phyloP scores from a whole-genome alignment of 202 grass and related monocot genomes.

The Zizania palustris region DNA sequence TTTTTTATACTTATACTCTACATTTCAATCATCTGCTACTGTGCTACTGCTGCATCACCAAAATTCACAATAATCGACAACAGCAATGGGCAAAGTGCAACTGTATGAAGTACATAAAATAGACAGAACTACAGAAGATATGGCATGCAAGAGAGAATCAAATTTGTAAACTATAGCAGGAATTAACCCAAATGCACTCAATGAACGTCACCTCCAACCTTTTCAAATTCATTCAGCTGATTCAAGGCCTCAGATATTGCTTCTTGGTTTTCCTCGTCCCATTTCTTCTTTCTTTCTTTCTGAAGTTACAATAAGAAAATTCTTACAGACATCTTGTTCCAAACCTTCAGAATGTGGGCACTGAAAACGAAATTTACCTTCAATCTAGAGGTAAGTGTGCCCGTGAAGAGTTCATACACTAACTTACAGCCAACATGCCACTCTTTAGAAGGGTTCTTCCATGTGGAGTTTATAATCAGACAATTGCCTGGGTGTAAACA shows the following conservation, averaged over 20 bases:
- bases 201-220: conserved; percentile 48
- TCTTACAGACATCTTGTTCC: conserved; percentile 31
- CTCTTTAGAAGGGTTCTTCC: conserved; percentile 95
- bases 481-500: conserved; percentile 58
- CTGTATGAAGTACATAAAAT: conserved; percentile 28
- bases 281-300: conserved; percentile 96
- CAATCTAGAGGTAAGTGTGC: conserved; percentile 74
- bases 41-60: not conserved
- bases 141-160: conserved; percentile 11
- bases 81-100: conserved; percentile 16
- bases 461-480: conserved; percentile 78
- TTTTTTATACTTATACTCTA: conserved; percentile 9
- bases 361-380: conserved; percentile 62
- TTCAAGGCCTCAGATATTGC: conserved; percentile 86
- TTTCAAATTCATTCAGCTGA: conserved; percentile 95
- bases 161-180: conserved; percentile 14
- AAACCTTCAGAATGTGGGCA: conserved; percentile 22
- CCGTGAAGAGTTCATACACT: conserved; percentile 93
- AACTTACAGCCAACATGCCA: conserved; percentile 97
- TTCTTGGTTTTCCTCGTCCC: conserved; percentile 96
- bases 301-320: conserved; percentile 41
- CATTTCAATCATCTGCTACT: conserved; percentile 1
- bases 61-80: conserved; percentile 22
- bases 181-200: conserved; percentile 7
- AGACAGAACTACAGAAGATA: conserved; percentile 12